Base-by-base conservation (phyloP, 176 grass and related monocot genomes). In the Oryza officinalis region DNA sequence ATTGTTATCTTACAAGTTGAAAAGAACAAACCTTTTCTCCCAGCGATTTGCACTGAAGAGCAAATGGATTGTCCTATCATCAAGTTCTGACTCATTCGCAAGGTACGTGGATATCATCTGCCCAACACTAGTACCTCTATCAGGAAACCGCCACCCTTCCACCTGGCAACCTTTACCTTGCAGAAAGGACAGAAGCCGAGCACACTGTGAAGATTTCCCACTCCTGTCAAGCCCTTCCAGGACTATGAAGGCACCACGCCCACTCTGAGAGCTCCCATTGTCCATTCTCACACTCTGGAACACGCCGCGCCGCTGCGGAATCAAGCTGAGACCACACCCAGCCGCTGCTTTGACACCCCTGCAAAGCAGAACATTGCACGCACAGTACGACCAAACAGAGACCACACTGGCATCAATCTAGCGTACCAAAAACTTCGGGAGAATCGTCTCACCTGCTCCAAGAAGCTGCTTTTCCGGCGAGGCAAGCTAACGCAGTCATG, bases 1-100 rank as follows among this genome's bases (percentile, higher is more conserved):
- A 90, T 63, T 23, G 0, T 15, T 50, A 27, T 11, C 6, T 6
- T 18, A 74, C 14, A 85, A 26, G 27, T 0, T 43, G 23, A 75
- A 7, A 75, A 45, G 61, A 89, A 25, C 44, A 68, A 49, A 95
- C 89, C 91, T 93, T 86, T 95, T 98, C 85, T 98, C 93, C 91
- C 89, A 98, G 60, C 96, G 89, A 74, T 98, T 98, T 7, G 96
- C 96, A 60, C 92, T 93, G 85, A 98, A 98, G 61, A 95, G 93
- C 82, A 98, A 47, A 83, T 98, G 93, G 44, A 98, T 78, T 12
- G 89, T 82, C 74, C 89, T 91, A 37, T 98, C 96, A 87, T 98
- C 93, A 46, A 98, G 90, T 45, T 95, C 82, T 10, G 91, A 98
- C 46, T 93, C 91, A 10, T 98, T 98, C 10, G 90, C 63, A 13